Conservation (phyloP, 768 basidiomycete genomes). For the Amanita pallidorosea region DNA sequence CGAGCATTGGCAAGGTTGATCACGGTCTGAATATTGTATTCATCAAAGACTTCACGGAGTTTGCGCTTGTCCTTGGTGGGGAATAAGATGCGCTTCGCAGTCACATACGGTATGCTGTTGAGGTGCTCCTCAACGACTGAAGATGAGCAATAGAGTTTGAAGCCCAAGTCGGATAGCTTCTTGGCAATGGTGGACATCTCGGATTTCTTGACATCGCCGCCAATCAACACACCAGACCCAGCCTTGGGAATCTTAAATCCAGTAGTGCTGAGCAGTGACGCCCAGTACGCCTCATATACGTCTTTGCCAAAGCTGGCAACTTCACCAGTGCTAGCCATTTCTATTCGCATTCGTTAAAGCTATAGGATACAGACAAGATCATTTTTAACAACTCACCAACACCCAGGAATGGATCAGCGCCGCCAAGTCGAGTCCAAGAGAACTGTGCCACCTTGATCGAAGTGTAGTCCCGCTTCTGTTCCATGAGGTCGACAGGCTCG, state of each 20-base stretch:
- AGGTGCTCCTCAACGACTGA: slow-evolving; percentile 70
- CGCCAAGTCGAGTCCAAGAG: slow-evolving; percentile 93
- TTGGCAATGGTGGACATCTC: slow-evolving; percentile 82
- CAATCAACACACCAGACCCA: slow-evolving; percentile 82
- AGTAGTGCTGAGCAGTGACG: slow-evolving; percentile 87
- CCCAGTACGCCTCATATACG: slow-evolving; percentile 94
- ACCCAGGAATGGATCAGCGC: slow-evolving; percentile 94
- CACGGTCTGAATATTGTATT: slow-evolving; percentile 90
- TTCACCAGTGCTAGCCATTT: slow-evolving; percentile 98
- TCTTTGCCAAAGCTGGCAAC: slow-evolving; percentile 93
- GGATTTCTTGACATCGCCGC: slow-evolving; percentile 80
- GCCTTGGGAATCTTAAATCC: slow-evolving; percentile 87
- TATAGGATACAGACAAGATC: background rate
- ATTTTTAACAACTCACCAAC: slow-evolving; percentile 51
- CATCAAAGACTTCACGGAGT: slow-evolving; percentile 86
- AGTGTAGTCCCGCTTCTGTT: slow-evolving; percentile 78
- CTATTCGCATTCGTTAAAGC: slow-evolving; percentile 24
- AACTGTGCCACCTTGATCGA: slow-evolving; percentile 98
- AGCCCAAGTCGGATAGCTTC: slow-evolving; percentile 74
- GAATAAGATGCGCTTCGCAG: slow-evolving; percentile 88
- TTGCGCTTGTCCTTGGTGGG: slow-evolving; percentile 94
- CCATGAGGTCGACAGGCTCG: slow-evolving; percentile 87
- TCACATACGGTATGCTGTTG: slow-evolving; percentile 67
- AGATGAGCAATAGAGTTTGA: slow-evolving; percentile 91
- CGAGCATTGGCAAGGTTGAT: slow-evolving; percentile 84